Conservation (phyloP, 2,329 filamentous ascomycete genomes). For the Xylaria arbuscula region DNA sequence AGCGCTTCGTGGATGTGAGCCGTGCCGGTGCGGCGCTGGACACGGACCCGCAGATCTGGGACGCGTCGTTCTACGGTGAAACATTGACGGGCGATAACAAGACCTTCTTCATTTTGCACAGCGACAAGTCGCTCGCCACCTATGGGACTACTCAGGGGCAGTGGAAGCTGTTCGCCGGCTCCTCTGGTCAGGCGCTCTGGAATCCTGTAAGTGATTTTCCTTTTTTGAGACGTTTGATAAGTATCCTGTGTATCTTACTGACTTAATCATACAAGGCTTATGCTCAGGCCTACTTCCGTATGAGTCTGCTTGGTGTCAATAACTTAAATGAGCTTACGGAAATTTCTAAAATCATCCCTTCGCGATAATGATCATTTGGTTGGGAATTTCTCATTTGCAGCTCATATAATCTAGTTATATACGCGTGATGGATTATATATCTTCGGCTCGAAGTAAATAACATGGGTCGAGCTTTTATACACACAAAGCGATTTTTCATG, state of each 20-base stretch:
- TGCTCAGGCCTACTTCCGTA: conserved; percentile 56
- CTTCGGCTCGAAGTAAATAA: too few species aligned
- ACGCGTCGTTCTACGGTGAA: conserved; percentile 61
- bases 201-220: conserved; percentile 41
- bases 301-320: conserved; percentile 58
- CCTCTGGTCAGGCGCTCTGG: conserved; percentile 41
- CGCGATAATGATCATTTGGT: conserved; percentile 30
- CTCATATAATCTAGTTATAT: too few species aligned
- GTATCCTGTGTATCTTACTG: neutral
- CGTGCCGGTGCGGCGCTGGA: conserved; percentile 58
- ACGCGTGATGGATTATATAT: too few species aligned
- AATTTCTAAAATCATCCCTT: conserved; percentile 55
- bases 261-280: conserved; percentile 46
- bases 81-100: conserved; percentile 49
- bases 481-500: too few species aligned
- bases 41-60: conserved; percentile 61
- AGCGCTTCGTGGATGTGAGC: conserved; percentile 57
- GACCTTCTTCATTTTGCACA: conserved; percentile 51
- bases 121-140: conserved; percentile 46
- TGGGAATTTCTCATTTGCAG: neutral
- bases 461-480: too few species aligned
- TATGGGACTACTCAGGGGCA: conserved; percentile 38
- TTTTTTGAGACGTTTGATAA: neutral
- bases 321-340: conserved; percentile 59
- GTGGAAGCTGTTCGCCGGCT: conserved; percentile 45